Evolutionary conservation across 371 early-diverging fungal genomes (phyloP), one percentile per base, ranked within the genome.

Genomic region (Mortierella sp.): DNA sequence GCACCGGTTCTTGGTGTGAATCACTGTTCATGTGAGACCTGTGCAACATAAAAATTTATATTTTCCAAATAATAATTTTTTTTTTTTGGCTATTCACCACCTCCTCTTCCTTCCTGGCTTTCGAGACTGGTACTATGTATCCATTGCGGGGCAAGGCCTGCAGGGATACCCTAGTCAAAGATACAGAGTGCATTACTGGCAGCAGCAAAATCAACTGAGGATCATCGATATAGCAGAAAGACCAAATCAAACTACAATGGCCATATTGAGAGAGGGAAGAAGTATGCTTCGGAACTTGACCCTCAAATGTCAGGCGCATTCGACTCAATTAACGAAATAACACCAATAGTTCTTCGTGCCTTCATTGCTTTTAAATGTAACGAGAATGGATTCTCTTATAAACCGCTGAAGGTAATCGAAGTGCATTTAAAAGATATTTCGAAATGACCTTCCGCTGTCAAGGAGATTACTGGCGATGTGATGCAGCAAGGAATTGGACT

Each of bases 341-440:
- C 65, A 3, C 65, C 65, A 22, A 37, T 54, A 0, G 65, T 65
- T 1, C 54, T 65, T 2, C 65, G 49, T 29, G 65, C 65, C 9
- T 55, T 56, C 31, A 26, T 65, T 23, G 32, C 65, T 8, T 42
- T 28, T 15, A 65, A 56, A 29, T 56, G 65, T 7, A 26, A 42
- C 28, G 40, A 65, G 31, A 26, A 28, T 3, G 56, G 65, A 1
- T 56, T 17, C 10, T 37, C 65, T 4, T 65, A 37, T 42, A 65
- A 65, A 65, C 56, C 13, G 65, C 56, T 13, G 65, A 65, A 10
- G 54, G 65, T 0, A 55, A 56, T 15, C 51, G 65, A 28, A 65
- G 65, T 65, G 54, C 65, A 0, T 28, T 65, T n/a, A 65, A 65
- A 40, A 34, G 40, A 12, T 65, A 65, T 31, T 65, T 65, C 29